Evolutionary conservation across 1,139 yeast genomes (phyloP).

Genomic region (Diutina sp.): DNA sequence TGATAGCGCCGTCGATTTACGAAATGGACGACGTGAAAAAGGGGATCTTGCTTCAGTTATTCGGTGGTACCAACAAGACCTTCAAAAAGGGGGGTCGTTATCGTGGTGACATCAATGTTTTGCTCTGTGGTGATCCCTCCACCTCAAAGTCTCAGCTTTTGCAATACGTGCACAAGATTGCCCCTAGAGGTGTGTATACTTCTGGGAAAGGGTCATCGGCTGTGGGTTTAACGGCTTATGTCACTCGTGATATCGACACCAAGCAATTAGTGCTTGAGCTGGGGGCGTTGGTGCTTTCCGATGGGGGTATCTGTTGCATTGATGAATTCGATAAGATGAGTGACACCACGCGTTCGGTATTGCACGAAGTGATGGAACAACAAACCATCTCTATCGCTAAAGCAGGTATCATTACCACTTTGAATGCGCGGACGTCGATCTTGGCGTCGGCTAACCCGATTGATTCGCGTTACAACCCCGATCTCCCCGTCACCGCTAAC

Average conservation of each 20-base stretch:
- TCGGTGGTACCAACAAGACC: conserved; percentile 90
- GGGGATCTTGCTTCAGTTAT: conserved; percentile 81
- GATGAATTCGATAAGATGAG: conserved; percentile 98
- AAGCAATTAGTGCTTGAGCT: conserved; percentile 86
- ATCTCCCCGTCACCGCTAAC: conserved; percentile 84
- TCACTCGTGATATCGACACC: conserved; percentile 89
- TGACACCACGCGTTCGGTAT: conserved; percentile 84
- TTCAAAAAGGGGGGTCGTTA: conserved; percentile 87
- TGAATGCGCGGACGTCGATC: conserved; percentile 91
- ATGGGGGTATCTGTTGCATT: conserved; percentile 97
- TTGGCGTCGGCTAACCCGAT: conserved; percentile 98
- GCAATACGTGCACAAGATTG: conserved; percentile 91
- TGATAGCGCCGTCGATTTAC: conserved; percentile 89
- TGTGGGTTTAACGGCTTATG: conserved; percentile 95
- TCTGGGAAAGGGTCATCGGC: conserved; percentile 99
- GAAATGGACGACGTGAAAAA: conserved; percentile 96
- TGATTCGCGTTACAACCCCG: conserved; percentile 87
- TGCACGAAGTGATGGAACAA: conserved; percentile 99
- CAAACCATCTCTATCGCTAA: conserved; percentile 96
- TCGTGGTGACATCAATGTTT: conserved; percentile 87
- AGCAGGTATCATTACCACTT: conserved; percentile 94
- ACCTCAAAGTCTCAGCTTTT: conserved; percentile 91
- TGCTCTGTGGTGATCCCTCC: conserved; percentile 96
- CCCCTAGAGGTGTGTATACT: conserved; percentile 95
- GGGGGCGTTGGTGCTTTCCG: conserved; percentile 93